These are phyloP conservation scores for Aspergillus costaricaensis DNA, from an alignment of 2,329 filamentous ascomycete genomes.

Conservation along the genomic window DNA sequence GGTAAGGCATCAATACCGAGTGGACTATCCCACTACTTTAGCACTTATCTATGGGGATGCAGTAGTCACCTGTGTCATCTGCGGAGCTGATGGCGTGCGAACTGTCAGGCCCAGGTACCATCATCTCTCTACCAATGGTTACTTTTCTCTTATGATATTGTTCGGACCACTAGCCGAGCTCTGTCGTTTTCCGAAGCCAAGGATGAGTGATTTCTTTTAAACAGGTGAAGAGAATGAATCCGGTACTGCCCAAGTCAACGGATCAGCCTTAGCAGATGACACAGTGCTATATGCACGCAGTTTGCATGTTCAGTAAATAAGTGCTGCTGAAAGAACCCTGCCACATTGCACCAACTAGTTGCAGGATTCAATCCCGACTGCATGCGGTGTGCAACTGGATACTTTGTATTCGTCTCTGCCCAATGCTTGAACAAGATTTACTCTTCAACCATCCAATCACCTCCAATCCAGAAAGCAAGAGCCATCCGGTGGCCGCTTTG, in stretches of 20 bases:
- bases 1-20: constrained; percentile 3
- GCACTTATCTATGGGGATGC: not conserved
- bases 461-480: not conserved
- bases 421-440: not conserved
- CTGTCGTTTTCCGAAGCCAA: not conserved
- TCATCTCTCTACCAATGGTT: too few species aligned
- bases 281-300: not conserved
- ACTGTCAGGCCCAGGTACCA: not conserved
- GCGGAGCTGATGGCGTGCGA: not conserved
- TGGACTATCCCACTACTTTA: not conserved
- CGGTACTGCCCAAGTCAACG: not conserved
- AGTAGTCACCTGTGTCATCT: not conserved
- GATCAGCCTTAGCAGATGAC: not conserved
- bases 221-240: not conserved
- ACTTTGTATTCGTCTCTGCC: not conserved
- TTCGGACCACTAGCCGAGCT: not conserved
- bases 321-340: not conserved
- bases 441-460: not conserved
- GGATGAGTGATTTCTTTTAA: not conserved
- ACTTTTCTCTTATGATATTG: not conserved
- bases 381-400: not conserved
- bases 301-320: not conserved
- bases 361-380: not conserved
- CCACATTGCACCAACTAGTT: not conserved
- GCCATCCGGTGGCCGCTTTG: not conserved